Base-by-base conservation (phyloP, 768 basidiomycete species). In the Auricularia sp. region DNA sequence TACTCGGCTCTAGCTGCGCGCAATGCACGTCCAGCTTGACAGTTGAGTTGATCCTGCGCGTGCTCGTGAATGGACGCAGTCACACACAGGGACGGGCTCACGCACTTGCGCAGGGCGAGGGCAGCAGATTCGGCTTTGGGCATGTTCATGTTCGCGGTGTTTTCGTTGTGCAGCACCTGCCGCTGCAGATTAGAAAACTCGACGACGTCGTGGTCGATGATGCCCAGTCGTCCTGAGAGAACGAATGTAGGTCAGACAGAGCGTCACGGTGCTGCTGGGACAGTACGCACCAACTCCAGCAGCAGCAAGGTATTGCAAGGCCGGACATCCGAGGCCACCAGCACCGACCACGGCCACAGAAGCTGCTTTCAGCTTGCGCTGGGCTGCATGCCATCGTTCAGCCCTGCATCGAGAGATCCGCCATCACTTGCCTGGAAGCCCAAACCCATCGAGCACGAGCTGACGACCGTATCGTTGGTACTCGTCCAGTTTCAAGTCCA, bases 271-370 rank as follows among this genome's bases (percentile, higher is more conserved):
- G 1, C 29, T 29, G 29, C 29, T 29, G 29, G 29, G 29, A 2
- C 29, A 29, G 29, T 29, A 42, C 87, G 67, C 70, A 91, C 96
- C 96, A 65, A 98, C 81, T 33, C 97, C 97, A 14, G 92, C 90
- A 6, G 93, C 91, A 3, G 86, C 92, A 11, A 99, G 84, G 74
- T 98, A 97, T 71, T 97, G 93, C 58, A 99, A 79, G 47, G 91
- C 92, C 59, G 97, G 94, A 73, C 97, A 98, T 11, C 97, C 97
- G 12, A 99, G 80, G 8, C 97, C 97, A 0, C 97, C 97, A 16
- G 95, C 97, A 34, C 97, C 97, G 3, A 98, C 84, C 3, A 98
- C 92, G 16, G 86, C 86, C 1, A 95, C 86, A 2, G 87, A 86
- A 0, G 93, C 84, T 7, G 78, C 70, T 65, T 85, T 85, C 10